Conservation (phyloP, 2,329 filamentous ascomycete genomes). For the Neonectria sp. region DNA sequence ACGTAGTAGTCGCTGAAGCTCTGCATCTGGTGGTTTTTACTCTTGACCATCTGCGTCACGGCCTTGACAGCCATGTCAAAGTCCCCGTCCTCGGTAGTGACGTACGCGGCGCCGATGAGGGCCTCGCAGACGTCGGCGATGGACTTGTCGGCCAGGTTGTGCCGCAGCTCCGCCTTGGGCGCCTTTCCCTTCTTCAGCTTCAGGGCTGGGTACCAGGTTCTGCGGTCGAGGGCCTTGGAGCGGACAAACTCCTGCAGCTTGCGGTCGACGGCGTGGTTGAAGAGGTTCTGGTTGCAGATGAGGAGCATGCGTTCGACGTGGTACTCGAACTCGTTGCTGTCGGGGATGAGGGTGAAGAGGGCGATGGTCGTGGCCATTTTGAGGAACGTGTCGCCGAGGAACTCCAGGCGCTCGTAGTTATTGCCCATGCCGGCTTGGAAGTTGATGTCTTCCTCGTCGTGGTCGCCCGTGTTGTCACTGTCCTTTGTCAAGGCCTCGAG, state of each 20-base stretch:
- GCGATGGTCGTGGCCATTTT: constrained; percentile 97
- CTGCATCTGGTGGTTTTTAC: constrained; percentile 77
- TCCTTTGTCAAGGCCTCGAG: constrained; percentile 95
- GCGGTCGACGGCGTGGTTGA: constrained; percentile 79
- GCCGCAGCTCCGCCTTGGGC: constrained; percentile 61
- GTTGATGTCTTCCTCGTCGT: constrained; percentile 76
- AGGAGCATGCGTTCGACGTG: constrained; percentile 93
- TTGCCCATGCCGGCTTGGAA: constrained; percentile 89
- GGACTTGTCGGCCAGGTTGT: constrained; percentile 87
- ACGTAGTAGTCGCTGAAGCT: constrained; percentile 81
- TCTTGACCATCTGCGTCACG: constrained; percentile 79
- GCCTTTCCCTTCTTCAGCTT: constrained; percentile 81
- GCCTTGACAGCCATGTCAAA: constrained; percentile 74
- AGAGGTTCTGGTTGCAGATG: constrained; percentile 92
- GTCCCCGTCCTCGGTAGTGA: constrained; percentile 60
- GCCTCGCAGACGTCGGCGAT: constrained; percentile 97
- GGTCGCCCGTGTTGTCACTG: constrained; percentile 85
- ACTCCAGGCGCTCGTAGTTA: constrained; percentile 96
- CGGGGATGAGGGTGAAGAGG: constrained; percentile 82
- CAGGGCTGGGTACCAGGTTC: constrained; percentile 91
- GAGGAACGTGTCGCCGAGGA: constrained; percentile 92
- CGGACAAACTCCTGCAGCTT: constrained; percentile 83
- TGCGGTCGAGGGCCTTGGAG: constrained; percentile 84
- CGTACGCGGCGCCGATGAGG: constrained; percentile 87
- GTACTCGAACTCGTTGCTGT: constrained; percentile 86